Evolutionary conservation across 148 eudicot genomes (phyloP).

Genomic region (Tetragonia tetragonoides): DNA sequence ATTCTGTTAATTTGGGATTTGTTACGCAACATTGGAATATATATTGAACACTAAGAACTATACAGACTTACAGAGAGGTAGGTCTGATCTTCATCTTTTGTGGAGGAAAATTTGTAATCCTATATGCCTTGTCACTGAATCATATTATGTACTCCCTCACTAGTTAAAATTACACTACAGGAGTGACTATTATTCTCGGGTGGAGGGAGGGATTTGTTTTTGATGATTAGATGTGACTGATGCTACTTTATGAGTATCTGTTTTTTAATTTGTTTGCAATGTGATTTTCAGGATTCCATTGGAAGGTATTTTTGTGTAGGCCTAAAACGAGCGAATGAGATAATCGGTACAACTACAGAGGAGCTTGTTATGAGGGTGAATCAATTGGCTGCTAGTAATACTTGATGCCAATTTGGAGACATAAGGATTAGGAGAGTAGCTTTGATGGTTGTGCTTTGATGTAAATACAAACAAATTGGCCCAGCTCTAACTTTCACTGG

Average conservation of each 20-base stretch:
- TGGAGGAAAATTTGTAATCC: too few species aligned
- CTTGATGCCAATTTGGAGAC: not conserved
- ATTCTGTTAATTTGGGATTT: too few species aligned
- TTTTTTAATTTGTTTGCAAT: not conserved
- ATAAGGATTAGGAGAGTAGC: not conserved
- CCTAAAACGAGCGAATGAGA: slow-evolving; percentile 81
- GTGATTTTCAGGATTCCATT: slow-evolving; percentile 56
- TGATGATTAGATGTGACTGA: not conserved
- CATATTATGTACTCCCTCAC: too few species aligned
- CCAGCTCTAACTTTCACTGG: too few species aligned
- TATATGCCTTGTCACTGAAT: too few species aligned
- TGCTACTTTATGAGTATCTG: not conserved
- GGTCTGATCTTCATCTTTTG: not conserved
- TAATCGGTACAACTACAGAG: slow-evolving; percentile 80
- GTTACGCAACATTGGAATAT: too few species aligned
- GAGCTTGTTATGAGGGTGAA: slow-evolving; percentile 68
- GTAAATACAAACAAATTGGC: slow-evolving; percentile 6
- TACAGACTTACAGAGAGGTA: too few species aligned
- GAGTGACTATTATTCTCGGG: too few species aligned
- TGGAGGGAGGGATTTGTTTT: not conserved
- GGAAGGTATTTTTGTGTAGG: slow-evolving; percentile 67
- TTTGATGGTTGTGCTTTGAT: not conserved
- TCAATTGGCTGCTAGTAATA: slow-evolving; percentile 25
- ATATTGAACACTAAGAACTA: too few species aligned
- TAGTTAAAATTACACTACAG: too few species aligned